Evolutionary conservation across 2,329 filamentous ascomycete species (phyloP).

Genomic region (Pseudonectria foliicola): DNA sequence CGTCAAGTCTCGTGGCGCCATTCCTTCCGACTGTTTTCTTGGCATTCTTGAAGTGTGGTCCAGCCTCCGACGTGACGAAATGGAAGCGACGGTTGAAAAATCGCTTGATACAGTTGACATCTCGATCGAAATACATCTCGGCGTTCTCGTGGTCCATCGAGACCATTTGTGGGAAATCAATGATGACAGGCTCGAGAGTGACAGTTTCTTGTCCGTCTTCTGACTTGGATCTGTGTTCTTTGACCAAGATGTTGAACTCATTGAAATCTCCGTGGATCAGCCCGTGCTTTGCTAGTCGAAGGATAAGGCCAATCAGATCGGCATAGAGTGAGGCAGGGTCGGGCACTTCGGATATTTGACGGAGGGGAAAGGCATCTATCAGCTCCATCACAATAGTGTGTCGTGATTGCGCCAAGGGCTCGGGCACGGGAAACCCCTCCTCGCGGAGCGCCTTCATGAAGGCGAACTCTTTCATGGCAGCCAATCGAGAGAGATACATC

Average conservation of each 20-base stretch:
- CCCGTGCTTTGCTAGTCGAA: slow-evolving; percentile 76
- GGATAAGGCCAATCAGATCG: slow-evolving; percentile 81
- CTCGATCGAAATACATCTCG: slow-evolving; percentile 94
- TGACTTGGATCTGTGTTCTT: slow-evolving; percentile 52
- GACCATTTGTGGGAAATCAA: slow-evolving; percentile 98
- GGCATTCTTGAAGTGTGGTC: slow-evolving; percentile 79
- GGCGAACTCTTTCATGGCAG: slow-evolving; percentile 87
- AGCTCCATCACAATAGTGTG: slow-evolving; percentile 97
- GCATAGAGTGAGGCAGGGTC: slow-evolving; percentile 81
- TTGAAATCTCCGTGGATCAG: slow-evolving; percentile 98
- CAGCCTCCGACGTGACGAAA: slow-evolving; percentile 73
- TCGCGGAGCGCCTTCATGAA: slow-evolving; percentile 84
- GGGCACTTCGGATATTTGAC: slow-evolving; percentile 78
- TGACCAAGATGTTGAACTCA: slow-evolving; percentile 96
- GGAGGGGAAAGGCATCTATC: slow-evolving; percentile 84
- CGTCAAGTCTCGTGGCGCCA: slow-evolving; percentile 66
- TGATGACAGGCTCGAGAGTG: slow-evolving; percentile 69
- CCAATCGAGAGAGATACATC: slow-evolving; percentile 96
- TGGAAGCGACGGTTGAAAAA: slow-evolving; percentile 88
- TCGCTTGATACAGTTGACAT: slow-evolving; percentile 89
- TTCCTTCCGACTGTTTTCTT: slow-evolving; percentile 65
- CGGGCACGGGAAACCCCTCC: slow-evolving; percentile 83
- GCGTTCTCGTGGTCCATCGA: slow-evolving; percentile 92
- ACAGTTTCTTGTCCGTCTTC: slow-evolving; percentile 38
- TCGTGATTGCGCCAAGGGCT: slow-evolving; percentile 79